Evolutionary conservation across 2,329 filamentous ascomycete species (phyloP).

Genomic region (Fonsecaea monophora): DNA sequence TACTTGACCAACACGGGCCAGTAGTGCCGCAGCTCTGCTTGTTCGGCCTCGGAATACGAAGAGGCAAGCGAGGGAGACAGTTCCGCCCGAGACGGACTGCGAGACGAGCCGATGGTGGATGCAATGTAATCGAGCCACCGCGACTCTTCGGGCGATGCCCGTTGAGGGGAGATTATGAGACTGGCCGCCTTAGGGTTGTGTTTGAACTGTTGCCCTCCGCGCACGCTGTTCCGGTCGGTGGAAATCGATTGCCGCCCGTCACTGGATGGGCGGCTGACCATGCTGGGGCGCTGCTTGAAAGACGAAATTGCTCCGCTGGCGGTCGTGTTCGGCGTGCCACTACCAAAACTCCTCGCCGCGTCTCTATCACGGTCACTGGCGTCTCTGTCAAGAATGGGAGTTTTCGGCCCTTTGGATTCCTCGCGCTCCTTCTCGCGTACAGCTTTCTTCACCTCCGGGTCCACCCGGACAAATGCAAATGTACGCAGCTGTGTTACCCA

Average conservation of each 20-base stretch:
- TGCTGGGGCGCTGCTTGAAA: conserved; percentile 34
- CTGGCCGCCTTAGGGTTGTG: conserved; percentile 36
- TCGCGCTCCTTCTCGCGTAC: conserved; percentile 67
- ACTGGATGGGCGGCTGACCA: conserved; percentile 36
- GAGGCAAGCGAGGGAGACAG: conserved; percentile 19
- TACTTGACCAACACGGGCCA: conserved; percentile 82
- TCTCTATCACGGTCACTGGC: conserved; percentile 23
- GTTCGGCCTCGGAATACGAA: conserved; percentile 21
- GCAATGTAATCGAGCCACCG: conserved; percentile 66
- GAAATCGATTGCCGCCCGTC: conserved; percentile 36
- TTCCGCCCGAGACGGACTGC: conserved; percentile 44
- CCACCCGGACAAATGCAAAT: conserved; percentile 86
- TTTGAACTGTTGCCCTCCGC: conserved; percentile 19
- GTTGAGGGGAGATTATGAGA: conserved; percentile 78
- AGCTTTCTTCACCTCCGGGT: conserved; percentile 80
- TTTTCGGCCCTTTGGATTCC: conserved; percentile 29
- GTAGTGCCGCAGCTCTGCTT: conserved; percentile 61
- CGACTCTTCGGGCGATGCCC: conserved; percentile 78
- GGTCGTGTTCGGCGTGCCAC: conserved; percentile 21
- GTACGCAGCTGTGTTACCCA: conserved; percentile 95
- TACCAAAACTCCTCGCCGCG: conserved; percentile 29
- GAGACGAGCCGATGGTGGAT: conserved; percentile 36
- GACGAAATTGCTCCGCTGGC: conserved; percentile 22
- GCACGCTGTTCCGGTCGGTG: conserved; percentile 32
- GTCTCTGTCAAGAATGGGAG: conserved; percentile 23